Base-by-base conservation (phyloP, 371 early-diverging fungal genomes). In the Sporodiniella umbellata region DNA sequence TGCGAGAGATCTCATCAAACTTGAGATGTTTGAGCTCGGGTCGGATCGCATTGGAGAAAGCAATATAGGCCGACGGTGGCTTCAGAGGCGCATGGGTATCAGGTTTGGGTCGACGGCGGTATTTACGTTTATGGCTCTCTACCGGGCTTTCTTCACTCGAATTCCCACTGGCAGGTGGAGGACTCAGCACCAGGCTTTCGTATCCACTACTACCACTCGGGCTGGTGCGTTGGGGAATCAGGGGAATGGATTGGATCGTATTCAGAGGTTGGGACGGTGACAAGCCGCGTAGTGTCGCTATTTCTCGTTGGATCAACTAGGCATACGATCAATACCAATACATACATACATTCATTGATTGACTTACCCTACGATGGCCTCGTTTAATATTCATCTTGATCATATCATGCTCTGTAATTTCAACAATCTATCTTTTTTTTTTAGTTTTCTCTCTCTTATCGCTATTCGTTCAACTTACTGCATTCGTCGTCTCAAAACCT, bases 31-130 rank as follows among this genome's bases (percentile, higher is more conserved):
- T 60, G 1, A 69, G 44, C 23, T 75, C 59, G 12, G 57, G 59
- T 12, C 79, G 62, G 15, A 72, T 60, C 21, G 64, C 51, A 45
- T 75, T 72, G 15, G 77, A 68, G 30, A 74, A 79, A 64, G 70
- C 66, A n/a, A 79, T 72, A 38, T 79, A 79, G 1, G 79, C 79
- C 0, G 79, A 78, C 3, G 64, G 62, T 11, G 79, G 79, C 42
- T 79, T 79, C 12, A 61, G 39, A 18, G 79, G 79, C 1, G 72
- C 75, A 48, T 72, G 65, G 14, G 61, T 54, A 53, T 79, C 79
- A 0, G 66, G 64, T 43, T 75, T 74, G n/a, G 79, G 63, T 33
- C 72, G 78, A 6, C 77, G 62, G 24, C 73, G 44, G 42, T 79
- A 77, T 45, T 68, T 71, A 22, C 79, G 55, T 45, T 79, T 79